Evolutionary conservation across 768 basidiomycete species (phyloP).

Genomic region (Lentinula edodes): DNA sequence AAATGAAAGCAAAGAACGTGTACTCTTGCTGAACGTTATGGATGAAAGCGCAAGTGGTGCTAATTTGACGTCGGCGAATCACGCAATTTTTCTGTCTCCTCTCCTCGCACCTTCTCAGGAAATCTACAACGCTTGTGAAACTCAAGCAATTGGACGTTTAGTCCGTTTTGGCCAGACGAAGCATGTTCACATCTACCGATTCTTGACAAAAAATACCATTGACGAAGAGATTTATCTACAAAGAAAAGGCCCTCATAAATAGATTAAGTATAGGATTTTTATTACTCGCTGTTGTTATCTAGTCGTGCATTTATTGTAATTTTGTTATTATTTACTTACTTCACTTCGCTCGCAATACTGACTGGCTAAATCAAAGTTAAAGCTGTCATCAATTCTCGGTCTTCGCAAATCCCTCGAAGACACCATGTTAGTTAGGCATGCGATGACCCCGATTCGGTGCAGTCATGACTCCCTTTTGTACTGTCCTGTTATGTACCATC

Average conservation of each 20-base stretch:
- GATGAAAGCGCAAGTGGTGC: constrained; percentile 94
- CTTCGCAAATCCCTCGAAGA: no score
- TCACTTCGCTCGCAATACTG: no score
- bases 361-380: no score
- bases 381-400: no score
- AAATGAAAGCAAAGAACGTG: constrained; percentile 67
- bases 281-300: no score
- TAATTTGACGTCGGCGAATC: constrained; percentile 90
- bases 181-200: constrained; percentile 77
- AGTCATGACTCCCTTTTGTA: no score
- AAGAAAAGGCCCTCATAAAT: constrained; percentile 16
- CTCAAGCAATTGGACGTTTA: constrained; percentile 79
- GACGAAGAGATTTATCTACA: constrained; percentile 79
- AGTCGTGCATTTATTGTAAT: no score
- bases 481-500: no score
- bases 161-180: constrained; percentile 81
- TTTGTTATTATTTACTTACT: no score
- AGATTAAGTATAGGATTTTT: neutral
- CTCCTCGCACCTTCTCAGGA: constrained; percentile 78
- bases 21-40: constrained; percentile 86
- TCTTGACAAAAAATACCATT: constrained; percentile 82
- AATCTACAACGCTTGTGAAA: constrained; percentile 79
- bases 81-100: constrained; percentile 92
- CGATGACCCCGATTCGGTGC: no score
- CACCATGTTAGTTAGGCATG: no score